Percentiles rank a stretch among this genome's conserved stretches.
Conservation (phyloP, 345 rosid species). For the Noccaea caerulescens region DNA sequence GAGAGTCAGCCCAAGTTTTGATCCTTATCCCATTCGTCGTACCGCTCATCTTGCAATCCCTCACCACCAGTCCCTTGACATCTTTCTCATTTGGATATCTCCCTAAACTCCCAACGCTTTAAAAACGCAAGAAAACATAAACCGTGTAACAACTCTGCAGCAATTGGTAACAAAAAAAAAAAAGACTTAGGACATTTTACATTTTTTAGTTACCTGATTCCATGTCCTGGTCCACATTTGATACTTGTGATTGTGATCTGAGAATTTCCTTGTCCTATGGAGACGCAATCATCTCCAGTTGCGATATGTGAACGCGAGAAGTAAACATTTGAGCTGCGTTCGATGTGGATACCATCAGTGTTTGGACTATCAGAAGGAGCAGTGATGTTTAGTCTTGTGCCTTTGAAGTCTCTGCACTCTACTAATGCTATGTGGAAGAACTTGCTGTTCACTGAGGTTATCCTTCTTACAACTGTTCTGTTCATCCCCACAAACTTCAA, state of each 20-base stretch:
- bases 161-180: not conserved
- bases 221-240: constrained; percentile 54
- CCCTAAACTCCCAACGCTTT: constrained; percentile 64
- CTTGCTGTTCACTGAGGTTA: constrained; percentile 66
- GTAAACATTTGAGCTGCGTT: constrained; percentile 38
- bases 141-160: not conserved
- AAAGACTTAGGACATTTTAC: not conserved
- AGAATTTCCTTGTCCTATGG: constrained; percentile 49
- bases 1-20: constrained; percentile 70
- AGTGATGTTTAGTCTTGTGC: constrained; percentile 44
- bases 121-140: constrained; percentile 21
- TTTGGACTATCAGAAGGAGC: constrained; percentile 66
- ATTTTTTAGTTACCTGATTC: constrained; percentile 37
- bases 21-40: constrained; percentile 61
- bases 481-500: constrained; percentile 61
- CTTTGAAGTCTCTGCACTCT: constrained; percentile 58
- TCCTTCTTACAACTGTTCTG: constrained; percentile 48
- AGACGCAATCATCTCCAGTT: constrained; percentile 68
- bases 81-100: constrained; percentile 57
- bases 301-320: constrained; percentile 46
- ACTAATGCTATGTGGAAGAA: constrained; percentile 67
- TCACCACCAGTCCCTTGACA: constrained; percentile 55
- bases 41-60: constrained; percentile 53
- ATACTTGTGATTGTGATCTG: constrained; percentile 46
- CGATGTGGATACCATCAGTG: constrained; percentile 65